phyloP scores from a whole-genome alignment of 73 alveolate genomes.

The Paramecium bursaria region DNA sequence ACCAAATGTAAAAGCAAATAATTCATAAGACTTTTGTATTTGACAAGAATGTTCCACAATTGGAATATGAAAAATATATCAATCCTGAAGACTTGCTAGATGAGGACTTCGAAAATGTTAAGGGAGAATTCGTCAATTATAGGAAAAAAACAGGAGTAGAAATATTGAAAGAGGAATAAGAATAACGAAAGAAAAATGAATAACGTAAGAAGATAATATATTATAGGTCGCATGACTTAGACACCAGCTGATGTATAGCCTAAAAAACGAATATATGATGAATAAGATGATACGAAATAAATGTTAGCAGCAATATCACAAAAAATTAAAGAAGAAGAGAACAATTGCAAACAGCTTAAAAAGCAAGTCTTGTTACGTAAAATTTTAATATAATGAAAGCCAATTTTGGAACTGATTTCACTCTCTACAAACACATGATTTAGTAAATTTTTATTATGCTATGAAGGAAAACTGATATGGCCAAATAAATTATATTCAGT shows the following conservation, averaged over 20 bases:
- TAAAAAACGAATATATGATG: neutral
- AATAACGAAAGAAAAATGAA: constrained; percentile 1
- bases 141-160: constrained; percentile 38
- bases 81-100: constrained; percentile 35
- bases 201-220: neutral
- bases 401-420: constrained; percentile 1
- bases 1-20: constrained; percentile 11
- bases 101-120: constrained; percentile 29
- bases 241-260: too few relatives aligned
- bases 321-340: constrained; percentile 4
- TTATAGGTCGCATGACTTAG: too few relatives aligned
- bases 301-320: neutral
- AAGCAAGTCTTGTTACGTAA: constrained; percentile 43
- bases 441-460: constrained; percentile 24
- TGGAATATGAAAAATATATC: constrained; percentile 29
- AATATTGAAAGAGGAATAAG: constrained; percentile 7
- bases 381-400: constrained; percentile 34
- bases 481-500: constrained; percentile 32
- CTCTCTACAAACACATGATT: constrained; percentile 3
- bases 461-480: constrained; percentile 34
- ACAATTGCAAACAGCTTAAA: constrained; percentile 6
- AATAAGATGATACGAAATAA: constrained; percentile 9
- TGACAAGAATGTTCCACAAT: constrained; percentile 1
- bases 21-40: constrained; percentile 39
- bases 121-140: constrained; percentile 8